These are phyloP conservation scores for Cicer yamashitae DNA, from an alignment of 306 rosid genomes.

Conservation along the genomic window DNA sequence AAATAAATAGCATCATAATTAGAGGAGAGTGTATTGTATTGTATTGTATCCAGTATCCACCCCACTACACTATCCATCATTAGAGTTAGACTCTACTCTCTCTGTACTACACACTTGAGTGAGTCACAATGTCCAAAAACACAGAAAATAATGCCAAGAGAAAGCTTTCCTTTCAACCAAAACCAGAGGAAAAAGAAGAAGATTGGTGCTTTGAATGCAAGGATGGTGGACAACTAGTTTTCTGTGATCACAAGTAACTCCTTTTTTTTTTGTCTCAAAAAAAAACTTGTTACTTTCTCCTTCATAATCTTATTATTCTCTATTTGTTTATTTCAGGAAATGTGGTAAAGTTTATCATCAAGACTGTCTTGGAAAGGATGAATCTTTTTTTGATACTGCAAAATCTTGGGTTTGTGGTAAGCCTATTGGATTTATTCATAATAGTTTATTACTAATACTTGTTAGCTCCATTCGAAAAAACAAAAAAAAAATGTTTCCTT, in stretches of 20 bases:
- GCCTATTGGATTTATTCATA: slow-evolving; percentile 15
- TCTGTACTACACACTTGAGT: not conserved
- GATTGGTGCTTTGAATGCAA: slow-evolving; percentile 58
- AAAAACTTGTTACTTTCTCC: not conserved
- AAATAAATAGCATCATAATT: too few species aligned
- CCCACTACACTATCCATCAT: too few species aligned
- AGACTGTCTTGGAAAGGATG: slow-evolving; percentile 52
- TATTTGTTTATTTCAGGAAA: slow-evolving; percentile 48
- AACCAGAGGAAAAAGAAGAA: slow-evolving; percentile 19
- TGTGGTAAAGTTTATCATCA: slow-evolving; percentile 76
- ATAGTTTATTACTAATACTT: not conserved
- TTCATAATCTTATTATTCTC: not conserved
- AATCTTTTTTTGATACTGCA: not conserved
- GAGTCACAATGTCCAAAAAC: not conserved
- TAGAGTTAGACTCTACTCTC: not conserved
- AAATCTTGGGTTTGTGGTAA: slow-evolving; percentile 70
- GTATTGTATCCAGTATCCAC: too few species aligned
- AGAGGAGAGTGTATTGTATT: too few species aligned
- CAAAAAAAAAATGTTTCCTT: too few species aligned
- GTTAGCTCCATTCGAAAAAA: not conserved
- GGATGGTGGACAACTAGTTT: slow-evolving; percentile 53
- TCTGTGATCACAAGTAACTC: slow-evolving; percentile 46
- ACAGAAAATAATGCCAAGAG: not conserved
- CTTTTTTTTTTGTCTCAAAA: not conserved
- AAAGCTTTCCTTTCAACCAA: not conserved